These are phyloP conservation scores for Plasmodium vinckei DNA, from an alignment of 169 alveolate genomes.

Conservation along the genomic window DNA sequence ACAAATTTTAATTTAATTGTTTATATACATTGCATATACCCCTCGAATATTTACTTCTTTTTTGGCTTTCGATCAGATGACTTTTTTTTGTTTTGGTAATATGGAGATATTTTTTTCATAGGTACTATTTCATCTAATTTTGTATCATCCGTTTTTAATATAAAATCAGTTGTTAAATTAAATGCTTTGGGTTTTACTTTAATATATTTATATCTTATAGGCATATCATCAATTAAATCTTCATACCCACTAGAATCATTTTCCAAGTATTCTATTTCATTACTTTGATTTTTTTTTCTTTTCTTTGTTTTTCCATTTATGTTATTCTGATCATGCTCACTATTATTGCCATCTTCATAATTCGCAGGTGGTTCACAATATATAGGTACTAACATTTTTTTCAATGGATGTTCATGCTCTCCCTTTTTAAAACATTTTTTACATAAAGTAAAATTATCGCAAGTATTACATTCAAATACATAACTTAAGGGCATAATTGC, in stretches of 20 bases:
- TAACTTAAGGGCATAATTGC: conserved; percentile 79
- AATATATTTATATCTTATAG: conserved; percentile 82
- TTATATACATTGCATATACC: too few relatives aligned
- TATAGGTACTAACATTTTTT: conserved; percentile 74
- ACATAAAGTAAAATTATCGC: conserved; percentile 84
- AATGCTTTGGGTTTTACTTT: conserved; percentile 80
- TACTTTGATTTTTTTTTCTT: too few relatives aligned
- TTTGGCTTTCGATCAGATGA: too few relatives aligned
- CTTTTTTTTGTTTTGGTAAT: background rate
- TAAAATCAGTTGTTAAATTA: conserved; percentile 77
- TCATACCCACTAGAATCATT: conserved; percentile 81
- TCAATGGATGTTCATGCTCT: conserved; percentile 79
- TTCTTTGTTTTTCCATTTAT: background rate
- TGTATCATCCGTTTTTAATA: conserved; percentile 79
- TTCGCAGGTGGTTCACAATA: conserved; percentile 69
- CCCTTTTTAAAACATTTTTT: conserved; percentile 78
- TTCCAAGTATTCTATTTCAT: conserved; percentile 31
- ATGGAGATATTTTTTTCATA: conserved; percentile 45
- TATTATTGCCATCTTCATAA: conserved; percentile 7
- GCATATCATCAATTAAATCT: conserved; percentile 85
- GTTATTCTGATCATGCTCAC: background rate
- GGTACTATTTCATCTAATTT: conserved; percentile 81
- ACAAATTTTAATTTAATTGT: too few relatives aligned
- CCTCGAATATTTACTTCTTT: too few relatives aligned
- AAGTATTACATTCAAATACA: conserved; percentile 81